Percentiles rank a stretch among this genome's conserved stretches.
Evolutionary conservation across 257 asterid genomes (phyloP).

Genomic region (Forsythia suspensa): DNA sequence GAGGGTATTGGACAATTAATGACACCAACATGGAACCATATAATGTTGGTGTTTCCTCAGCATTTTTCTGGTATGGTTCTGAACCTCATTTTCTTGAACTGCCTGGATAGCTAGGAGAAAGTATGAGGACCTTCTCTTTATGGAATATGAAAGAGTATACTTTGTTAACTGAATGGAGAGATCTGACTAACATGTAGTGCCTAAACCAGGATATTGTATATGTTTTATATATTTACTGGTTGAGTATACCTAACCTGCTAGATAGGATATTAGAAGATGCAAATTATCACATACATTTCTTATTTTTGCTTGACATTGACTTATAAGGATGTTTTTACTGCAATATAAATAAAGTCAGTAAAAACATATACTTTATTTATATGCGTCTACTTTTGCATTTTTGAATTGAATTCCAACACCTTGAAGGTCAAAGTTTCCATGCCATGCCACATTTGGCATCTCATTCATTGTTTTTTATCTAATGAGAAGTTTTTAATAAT

Average conservation of each 20-base stretch:
- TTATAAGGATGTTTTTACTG: background rate
- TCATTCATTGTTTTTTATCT: too few species aligned
- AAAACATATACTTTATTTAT: background rate
- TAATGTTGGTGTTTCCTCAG: conserved; percentile 53
- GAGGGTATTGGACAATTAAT: conserved; percentile 39
- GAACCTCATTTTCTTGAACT: conserved; percentile 26
- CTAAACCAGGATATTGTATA: background rate
- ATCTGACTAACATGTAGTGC: background rate
- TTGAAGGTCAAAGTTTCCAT: too few species aligned
- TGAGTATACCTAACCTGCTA: background rate
- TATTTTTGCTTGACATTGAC: background rate
- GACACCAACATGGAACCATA: conserved; percentile 44
- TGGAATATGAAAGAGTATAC: conserved; percentile 7
- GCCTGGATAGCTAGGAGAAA: conserved; percentile 21
- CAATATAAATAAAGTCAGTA: too few species aligned
- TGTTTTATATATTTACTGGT: background rate
- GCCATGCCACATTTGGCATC: too few species aligned
- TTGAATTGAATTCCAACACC: too few species aligned
- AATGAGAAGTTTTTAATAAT: too few species aligned
- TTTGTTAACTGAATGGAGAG: background rate
- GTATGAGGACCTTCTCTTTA: conserved; percentile 15
- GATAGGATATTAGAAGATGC: background rate
- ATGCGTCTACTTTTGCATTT: too few species aligned
- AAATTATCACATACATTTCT: background rate
- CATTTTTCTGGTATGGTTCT: conserved; percentile 45